Evolutionary conservation across 2,329 filamentous ascomycete genomes (phyloP).

Genomic region (Beauveria caledonica): DNA sequence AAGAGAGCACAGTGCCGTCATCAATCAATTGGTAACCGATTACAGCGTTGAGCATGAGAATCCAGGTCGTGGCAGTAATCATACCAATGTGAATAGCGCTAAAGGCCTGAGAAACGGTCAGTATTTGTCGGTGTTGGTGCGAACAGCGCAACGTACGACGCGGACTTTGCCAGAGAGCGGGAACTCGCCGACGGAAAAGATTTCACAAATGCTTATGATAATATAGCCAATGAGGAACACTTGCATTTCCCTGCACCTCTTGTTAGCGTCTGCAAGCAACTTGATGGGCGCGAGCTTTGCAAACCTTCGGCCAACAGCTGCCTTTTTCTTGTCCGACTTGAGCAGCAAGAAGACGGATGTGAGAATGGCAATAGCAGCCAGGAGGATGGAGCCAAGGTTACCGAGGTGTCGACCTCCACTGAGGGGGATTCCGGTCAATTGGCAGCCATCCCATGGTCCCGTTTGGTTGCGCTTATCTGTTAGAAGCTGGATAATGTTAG

Average conservation of each 20-base stretch:
- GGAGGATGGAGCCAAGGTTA: constrained; percentile 87
- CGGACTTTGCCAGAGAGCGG: constrained; percentile 64
- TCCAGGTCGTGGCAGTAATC: constrained; percentile 82
- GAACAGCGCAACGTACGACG: constrained; percentile 49
- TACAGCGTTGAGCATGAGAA: constrained; percentile 82
- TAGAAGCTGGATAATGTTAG: constrained; percentile 48
- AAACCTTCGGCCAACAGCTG: constrained; percentile 86
- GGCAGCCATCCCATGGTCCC: constrained; percentile 59
- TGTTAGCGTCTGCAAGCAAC: not conserved
- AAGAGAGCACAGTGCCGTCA: constrained; percentile 78
- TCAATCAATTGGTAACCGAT: constrained; percentile 92
- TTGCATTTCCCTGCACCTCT: constrained; percentile 75
- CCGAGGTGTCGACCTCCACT: constrained; percentile 58
- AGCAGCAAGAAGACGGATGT: constrained; percentile 60
- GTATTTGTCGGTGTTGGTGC: not conserved
- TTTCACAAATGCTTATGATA: constrained; percentile 85
- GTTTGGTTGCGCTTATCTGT: constrained; percentile 49
- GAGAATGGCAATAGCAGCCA: constrained; percentile 70
- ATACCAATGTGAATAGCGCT: constrained; percentile 83
- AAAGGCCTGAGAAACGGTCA: constrained; percentile 55
- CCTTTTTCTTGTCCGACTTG: constrained; percentile 80
- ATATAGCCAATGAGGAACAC: constrained; percentile 82
- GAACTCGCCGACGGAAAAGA: constrained; percentile 89
- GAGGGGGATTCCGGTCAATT: constrained; percentile 66
- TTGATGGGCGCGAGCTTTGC: constrained; percentile 17